Conservation (phyloP, 345 rosid species). For the Aegle marmelos region DNA sequence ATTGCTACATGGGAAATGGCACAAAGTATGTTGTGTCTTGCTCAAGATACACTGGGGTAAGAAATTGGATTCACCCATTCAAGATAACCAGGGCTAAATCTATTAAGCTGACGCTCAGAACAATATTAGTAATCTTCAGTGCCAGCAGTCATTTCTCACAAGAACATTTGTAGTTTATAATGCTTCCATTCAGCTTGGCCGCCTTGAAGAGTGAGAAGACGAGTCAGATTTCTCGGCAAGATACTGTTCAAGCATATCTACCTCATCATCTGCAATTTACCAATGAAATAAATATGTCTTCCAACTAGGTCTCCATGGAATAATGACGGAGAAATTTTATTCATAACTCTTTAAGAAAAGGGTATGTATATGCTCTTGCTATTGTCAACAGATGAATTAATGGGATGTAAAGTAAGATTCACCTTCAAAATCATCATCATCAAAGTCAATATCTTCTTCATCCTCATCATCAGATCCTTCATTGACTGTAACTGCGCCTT, state of each 20-base stretch:
- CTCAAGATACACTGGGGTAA: too few relatives aligned
- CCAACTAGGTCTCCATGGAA: neutral
- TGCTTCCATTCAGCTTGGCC: conserved; percentile 26
- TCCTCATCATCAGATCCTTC: conserved; percentile 70
- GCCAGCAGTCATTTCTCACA: neutral
- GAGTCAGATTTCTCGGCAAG: conserved; percentile 84
- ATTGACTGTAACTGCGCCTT: conserved; percentile 55
- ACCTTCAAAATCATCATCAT: conserved; percentile 97
- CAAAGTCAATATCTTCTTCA: conserved; percentile 87
- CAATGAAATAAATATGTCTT: neutral
- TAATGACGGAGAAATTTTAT: neutral
- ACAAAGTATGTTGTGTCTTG: too few relatives aligned
- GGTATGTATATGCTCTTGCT: neutral
- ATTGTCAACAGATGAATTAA: neutral
- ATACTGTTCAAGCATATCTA: conserved; percentile 93
- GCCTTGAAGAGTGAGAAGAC: conserved; percentile 50
- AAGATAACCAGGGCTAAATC: neutral
- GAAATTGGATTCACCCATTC: too few relatives aligned
- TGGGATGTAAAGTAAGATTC: neutral
- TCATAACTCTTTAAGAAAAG: neutral
- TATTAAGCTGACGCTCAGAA: neutral
- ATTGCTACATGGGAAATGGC: too few relatives aligned
- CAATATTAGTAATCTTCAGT: neutral
- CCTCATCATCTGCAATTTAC: conserved; percentile 68
- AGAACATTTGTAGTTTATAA: neutral